These are phyloP conservation scores for Metschnikowia chrysomelidarum DNA, from an alignment of 805 yeast genomes.

Conservation along the genomic window DNA sequence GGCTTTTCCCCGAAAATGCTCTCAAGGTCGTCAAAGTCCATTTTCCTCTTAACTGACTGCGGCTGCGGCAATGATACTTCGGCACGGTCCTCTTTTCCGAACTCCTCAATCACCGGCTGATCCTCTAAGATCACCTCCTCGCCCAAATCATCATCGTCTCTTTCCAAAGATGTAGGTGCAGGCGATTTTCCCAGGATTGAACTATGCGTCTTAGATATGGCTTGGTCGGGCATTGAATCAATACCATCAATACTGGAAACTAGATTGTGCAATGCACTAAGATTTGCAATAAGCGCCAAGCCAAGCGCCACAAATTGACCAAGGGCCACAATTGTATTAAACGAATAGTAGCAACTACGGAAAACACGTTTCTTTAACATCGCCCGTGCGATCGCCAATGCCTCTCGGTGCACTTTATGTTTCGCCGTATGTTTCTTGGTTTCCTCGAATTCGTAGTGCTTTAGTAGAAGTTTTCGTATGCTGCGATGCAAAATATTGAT, in stretches of 20 bases:
- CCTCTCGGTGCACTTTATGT: slow-evolving; percentile 15
- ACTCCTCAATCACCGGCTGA: neutral
- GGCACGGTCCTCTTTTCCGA: slow-evolving; percentile 1
- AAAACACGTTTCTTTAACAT: slow-evolving; percentile 35
- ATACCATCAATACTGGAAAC: slow-evolving; percentile 12
- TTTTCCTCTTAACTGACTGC: slow-evolving; percentile 15
- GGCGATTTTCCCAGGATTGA: no score
- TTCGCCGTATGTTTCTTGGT: slow-evolving; percentile 11
- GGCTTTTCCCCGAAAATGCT: slow-evolving; percentile 8
- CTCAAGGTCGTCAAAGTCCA: slow-evolving; percentile 12
- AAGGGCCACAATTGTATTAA: slow-evolving; percentile 64
- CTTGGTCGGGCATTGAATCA: no score
- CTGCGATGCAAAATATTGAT: slow-evolving; percentile 62
- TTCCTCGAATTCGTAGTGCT: slow-evolving; percentile 25
- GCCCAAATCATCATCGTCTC: slow-evolving; percentile 16
- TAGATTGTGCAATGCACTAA: slow-evolving; percentile 43
- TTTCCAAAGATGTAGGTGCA: neutral
- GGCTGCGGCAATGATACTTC: neutral
- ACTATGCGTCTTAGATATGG: no score
- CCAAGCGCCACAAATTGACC: slow-evolving; percentile 81
- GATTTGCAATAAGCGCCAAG: slow-evolving; percentile 57
- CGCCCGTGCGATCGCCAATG: slow-evolving; percentile 23
- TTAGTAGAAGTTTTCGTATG: slow-evolving; percentile 38
- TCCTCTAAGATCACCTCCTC: slow-evolving; percentile 13
- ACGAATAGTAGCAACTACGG: slow-evolving; percentile 53